Conservation (phyloP, 192 early-diverging fungal genomes). For the Chytriomyces sp. region DNA sequence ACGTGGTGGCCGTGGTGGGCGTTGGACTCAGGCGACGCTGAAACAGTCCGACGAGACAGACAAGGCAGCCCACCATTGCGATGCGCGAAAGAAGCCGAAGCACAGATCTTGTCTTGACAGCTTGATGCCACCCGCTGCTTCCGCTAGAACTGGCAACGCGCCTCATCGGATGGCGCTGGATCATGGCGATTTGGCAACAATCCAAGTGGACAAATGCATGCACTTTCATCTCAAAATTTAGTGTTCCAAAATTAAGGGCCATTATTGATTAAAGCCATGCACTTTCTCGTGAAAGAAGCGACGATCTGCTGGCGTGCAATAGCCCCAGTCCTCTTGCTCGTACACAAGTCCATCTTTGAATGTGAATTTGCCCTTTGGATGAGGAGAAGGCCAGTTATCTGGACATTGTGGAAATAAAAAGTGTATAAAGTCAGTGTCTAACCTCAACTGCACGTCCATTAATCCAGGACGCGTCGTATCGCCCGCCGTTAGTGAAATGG, state of each 20-base stretch:
- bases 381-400: neutral
- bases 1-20: neutral
- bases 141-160: neutral
- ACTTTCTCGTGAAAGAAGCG: constrained; percentile 57
- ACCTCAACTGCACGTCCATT: constrained; percentile 51
- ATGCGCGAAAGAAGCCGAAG: neutral
- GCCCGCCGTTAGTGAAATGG: constrained; percentile 54
- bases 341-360: constrained; percentile 59
- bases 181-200: neutral
- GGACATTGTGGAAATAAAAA: neutral
- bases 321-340: constrained; percentile 52
- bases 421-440: neutral
- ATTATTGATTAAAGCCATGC: constrained; percentile 47
- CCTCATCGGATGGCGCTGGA: neutral
- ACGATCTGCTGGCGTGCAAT: constrained; percentile 55
- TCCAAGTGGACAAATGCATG: neutral
- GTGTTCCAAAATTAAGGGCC: too few relatives aligned
- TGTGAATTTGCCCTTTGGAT: constrained; percentile 53
- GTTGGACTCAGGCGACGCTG: neutral
- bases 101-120: too few relatives aligned
- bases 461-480: constrained; percentile 57
- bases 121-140: neutral
- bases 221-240: neutral
- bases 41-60: too few relatives aligned
- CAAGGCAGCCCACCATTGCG: too few relatives aligned